These are phyloP conservation scores for Calonectria montana DNA, from an alignment of 2,329 filamentous ascomycete genomes.

Conservation along the genomic window DNA sequence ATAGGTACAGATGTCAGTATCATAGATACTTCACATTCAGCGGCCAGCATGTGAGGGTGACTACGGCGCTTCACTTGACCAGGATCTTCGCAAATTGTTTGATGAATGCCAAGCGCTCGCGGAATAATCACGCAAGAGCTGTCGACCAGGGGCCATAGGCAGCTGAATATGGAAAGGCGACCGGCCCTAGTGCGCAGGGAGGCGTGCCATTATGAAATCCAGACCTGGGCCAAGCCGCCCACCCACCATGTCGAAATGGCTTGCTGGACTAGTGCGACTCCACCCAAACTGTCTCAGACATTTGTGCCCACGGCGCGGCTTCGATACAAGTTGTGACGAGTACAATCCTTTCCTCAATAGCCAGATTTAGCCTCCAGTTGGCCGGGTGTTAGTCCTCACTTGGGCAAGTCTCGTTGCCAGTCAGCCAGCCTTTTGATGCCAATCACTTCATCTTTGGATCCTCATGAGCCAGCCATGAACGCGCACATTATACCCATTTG, in stretches of 20 bases:
- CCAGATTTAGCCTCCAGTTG: neutral
- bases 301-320: neutral
- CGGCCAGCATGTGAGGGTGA: neutral
- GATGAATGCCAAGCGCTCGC: neutral
- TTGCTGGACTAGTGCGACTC: neutral
- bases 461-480: neutral
- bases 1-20: neutral
- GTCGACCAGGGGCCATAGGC: neutral
- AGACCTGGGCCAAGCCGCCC: neutral
- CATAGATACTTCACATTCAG: neutral
- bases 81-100: neutral
- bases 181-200: neutral
- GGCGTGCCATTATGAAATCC: neutral
- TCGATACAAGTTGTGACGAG: neutral
- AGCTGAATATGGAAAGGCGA: neutral
- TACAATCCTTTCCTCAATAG: neutral
- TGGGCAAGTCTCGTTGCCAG: neutral
- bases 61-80: neutral
- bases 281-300: neutral
- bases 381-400: neutral
- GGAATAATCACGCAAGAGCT: neutral
- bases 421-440: conserved; percentile 1
- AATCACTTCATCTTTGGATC: neutral
- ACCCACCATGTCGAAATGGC: neutral
- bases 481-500: neutral